Base-by-base conservation (phyloP, 164 flowering plant species). In the Santalum album region DNA sequence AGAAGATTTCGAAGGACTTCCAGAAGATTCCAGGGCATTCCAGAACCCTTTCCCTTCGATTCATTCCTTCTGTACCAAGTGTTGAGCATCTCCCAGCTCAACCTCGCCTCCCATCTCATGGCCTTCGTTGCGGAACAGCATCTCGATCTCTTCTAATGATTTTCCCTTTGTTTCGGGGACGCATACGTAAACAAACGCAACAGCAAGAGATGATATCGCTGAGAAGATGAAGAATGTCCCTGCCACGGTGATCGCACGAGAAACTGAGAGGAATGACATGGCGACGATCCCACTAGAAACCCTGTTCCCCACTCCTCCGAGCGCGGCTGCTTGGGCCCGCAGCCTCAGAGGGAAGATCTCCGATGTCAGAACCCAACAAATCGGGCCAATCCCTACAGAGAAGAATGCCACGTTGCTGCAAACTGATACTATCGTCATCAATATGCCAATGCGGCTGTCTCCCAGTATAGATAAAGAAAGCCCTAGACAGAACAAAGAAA, bases 381-480 rank as follows among this genome's bases (percentile, higher is more conserved):
- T 66, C 6, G 98, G 98, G 5, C 96, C 96, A 6, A 91, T 65
- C 12, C 98, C 98, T 0, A 91, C 72, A 0, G 98, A 88, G 58
- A 91, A 91, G 75, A 91, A 91, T 1, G 95, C 96, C 16, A 88
- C 96, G 65, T 86, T 83, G n/a, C 87, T 92, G 54, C 94, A 91
- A 15, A 91, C 81, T 1, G 69, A 62, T 38, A 91, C 49, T 14
- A 91, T 64, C 15, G 89, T 72, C 44, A 91, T 14, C 15, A 64
- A 70, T 24, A 86, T 68, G 3, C 75, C 76, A 25, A 64, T 14
- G 26, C 61, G 49, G 22, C 86, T 84, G 47, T 64, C 42, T 21
- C 69, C 69, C 19, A 78, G 36, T 1, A 80, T 56, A 12, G 81
- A 51, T 1, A 88, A 78, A 16, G 76, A 49, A 6, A 75, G 20